phyloP scores from a whole-genome alignment of 345 rosid species.

The Bretschneidera sinensis region DNA sequence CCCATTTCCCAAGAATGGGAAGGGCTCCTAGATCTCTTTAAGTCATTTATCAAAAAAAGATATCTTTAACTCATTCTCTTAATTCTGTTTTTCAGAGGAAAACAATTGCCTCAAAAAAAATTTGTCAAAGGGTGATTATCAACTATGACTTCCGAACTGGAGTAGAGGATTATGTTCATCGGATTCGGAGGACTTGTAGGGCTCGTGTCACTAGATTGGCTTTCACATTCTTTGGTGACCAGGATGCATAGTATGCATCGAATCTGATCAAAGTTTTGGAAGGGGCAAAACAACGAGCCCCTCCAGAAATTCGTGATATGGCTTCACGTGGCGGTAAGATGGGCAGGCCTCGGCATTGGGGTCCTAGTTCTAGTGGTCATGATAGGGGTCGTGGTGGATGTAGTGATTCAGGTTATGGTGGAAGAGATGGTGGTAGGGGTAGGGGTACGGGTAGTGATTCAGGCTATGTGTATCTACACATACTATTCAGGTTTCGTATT shows the following conservation, averaged over 20 bases:
- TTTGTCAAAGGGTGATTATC: conserved; percentile 67
- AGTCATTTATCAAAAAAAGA: too few relatives aligned
- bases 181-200: conserved; percentile 97
- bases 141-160: conserved; percentile 97
- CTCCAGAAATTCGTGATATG: conserved; percentile 79
- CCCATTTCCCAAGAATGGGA: too few relatives aligned
- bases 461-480: not conserved
- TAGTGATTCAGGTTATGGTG: conserved; percentile 41
- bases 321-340: conserved; percentile 81
- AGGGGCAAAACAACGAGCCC: conserved; percentile 87
- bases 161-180: conserved; percentile 94
- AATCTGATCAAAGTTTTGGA: conserved; percentile 85
- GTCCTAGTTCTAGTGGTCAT: conserved; percentile 52
- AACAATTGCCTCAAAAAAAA: not conserved
- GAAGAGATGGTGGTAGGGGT: conserved; percentile 58
- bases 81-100: too few relatives aligned
- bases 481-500: not conserved
- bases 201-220: conserved; percentile 97
- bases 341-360: conserved; percentile 78
- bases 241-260: conserved; percentile 81
- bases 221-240: conserved; percentile 80
- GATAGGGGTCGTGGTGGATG: conserved; percentile 60
- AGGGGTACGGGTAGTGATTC: too few relatives aligned
- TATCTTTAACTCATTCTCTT: not conserved
- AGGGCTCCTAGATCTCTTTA: too few relatives aligned